Percentiles rank a stretch among this genome's conserved stretches.
Conservation (phyloP, 768 basidiomycete species). For the Agrocybe praecox region DNA sequence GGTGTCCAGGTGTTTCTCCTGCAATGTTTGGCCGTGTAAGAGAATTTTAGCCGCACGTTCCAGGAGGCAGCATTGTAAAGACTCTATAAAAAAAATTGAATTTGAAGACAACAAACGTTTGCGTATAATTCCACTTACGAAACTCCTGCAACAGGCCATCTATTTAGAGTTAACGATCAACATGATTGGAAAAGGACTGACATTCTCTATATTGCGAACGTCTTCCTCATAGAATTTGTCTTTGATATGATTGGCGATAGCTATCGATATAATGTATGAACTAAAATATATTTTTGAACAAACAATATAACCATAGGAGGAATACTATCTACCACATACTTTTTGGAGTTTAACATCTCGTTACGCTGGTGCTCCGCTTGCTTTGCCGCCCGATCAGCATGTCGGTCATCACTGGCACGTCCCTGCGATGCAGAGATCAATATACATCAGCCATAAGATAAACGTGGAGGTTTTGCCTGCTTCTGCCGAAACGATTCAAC, state of each 20-base stretch:
- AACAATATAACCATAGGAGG: neutral
- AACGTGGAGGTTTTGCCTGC: constrained; percentile 50
- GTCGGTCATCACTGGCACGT: constrained; percentile 71
- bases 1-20: constrained; percentile 57
- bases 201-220: constrained; percentile 71
- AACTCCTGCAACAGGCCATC: constrained; percentile 57
- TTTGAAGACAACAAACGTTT: neutral
- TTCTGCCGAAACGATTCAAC: constrained; percentile 77
- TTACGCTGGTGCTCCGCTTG: constrained; percentile 76
- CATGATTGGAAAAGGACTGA: constrained; percentile 37
- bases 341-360: constrained; percentile 83
- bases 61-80: constrained; percentile 67
- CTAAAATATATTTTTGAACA: constrained; percentile 33
- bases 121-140: constrained; percentile 46
- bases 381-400: constrained; percentile 71
- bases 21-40: constrained; percentile 59
- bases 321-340: constrained; percentile 43
- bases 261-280: constrained; percentile 70
- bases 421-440: constrained; percentile 40
- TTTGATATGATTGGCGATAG: constrained; percentile 70
- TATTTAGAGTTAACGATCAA: constrained; percentile 6
- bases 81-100: constrained; percentile 45
- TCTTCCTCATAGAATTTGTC: constrained; percentile 72
- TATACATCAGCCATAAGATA: neutral
- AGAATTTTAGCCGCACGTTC: constrained; percentile 57